A percentile compares a stretch with the other conserved stretches of the same genome.
These are phyloP conservation scores for Aspergillus ellipticus DNA, from an alignment of 495 filamentous ascomycete genomes.

Conservation along the genomic window DNA sequence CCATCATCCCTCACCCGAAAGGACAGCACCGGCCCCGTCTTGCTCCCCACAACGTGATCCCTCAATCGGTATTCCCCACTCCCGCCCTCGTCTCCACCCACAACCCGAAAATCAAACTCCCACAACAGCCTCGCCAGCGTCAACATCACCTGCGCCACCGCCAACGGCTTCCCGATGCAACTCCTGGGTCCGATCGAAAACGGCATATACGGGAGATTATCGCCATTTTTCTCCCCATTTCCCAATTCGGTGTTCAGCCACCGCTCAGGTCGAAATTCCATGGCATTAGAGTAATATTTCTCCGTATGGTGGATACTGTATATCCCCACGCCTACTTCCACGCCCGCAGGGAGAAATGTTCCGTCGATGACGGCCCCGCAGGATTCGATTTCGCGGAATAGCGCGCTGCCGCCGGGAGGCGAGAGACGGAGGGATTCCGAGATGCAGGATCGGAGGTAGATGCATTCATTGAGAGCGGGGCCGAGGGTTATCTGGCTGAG, in stretches of 20 bases:
- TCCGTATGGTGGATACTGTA: slow-evolving; percentile 46
- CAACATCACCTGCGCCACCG: background rate
- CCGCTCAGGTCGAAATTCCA: slow-evolving; percentile 31
- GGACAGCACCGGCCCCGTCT: background rate
- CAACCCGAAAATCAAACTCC: background rate
- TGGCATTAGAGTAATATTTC: slow-evolving; percentile 38
- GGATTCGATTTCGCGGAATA: slow-evolving; percentile 42
- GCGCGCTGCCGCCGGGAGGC: slow-evolving; percentile 43
- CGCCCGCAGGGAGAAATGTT: slow-evolving; percentile 32
- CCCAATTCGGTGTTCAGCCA: slow-evolving; percentile 6
- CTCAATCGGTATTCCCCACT: background rate
- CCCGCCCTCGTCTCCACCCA: background rate
- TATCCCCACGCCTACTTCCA: slow-evolving; percentile 34
- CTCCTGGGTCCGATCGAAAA: background rate
- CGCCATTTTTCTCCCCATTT: background rate
- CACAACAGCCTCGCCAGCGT: background rate
- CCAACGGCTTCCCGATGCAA: slow-evolving; percentile 1
- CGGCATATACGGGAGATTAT: background rate
- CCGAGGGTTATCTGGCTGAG: slow-evolving; percentile 42
- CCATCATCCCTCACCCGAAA: background rate
- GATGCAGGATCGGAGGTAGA: slow-evolving; percentile 51
- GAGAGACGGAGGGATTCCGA: slow-evolving; percentile 55
- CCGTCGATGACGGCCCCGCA: slow-evolving; percentile 44
- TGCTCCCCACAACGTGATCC: background rate
- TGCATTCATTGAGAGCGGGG: slow-evolving; percentile 33